phyloP scores from a whole-genome alignment of 495 filamentous ascomycete species.

The Penicillium ochrochloron region DNA sequence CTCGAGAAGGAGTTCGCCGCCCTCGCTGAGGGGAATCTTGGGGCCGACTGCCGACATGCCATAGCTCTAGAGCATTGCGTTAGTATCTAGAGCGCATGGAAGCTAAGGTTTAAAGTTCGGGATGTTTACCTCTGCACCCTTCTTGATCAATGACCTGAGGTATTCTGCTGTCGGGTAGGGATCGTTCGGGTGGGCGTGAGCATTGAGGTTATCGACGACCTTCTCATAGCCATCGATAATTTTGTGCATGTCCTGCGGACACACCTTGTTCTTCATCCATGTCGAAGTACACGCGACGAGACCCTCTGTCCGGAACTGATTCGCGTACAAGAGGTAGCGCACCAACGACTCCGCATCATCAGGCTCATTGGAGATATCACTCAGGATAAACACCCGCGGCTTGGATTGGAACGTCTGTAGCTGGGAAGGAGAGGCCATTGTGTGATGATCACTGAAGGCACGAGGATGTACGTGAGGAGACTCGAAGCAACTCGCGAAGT shows the following conservation, averaged over 20 bases:
- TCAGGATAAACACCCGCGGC: slow-evolving; percentile 26
- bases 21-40: slow-evolving; percentile 38
- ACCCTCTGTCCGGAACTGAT: slow-evolving; percentile 34
- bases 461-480: no score
- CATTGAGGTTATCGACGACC: slow-evolving; percentile 22
- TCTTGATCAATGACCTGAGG: slow-evolving; percentile 19
- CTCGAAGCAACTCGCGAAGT: background rate
- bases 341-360: slow-evolving; percentile 37
- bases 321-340: slow-evolving; percentile 33
- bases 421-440: slow-evolving; percentile 17
- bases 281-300: slow-evolving; percentile 28
- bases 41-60: slow-evolving; percentile 40
- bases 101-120: background rate
- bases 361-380: slow-evolving; percentile 39
- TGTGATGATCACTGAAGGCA: background rate
- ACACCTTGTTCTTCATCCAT: slow-evolving; percentile 23
- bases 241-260: slow-evolving; percentile 20
- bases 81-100: background rate
- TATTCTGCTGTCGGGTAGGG: slow-evolving; percentile 15
- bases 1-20: slow-evolving; percentile 45
- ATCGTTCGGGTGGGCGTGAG: slow-evolving; percentile 12
- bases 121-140: slow-evolving; percentile 20
- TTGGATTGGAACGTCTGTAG: slow-evolving; percentile 16
- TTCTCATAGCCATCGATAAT: slow-evolving; percentile 24
- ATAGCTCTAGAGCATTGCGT: slow-evolving; percentile 26